Conservation (phyloP, 345 rosid species). For the Erodium maritimum region DNA sequence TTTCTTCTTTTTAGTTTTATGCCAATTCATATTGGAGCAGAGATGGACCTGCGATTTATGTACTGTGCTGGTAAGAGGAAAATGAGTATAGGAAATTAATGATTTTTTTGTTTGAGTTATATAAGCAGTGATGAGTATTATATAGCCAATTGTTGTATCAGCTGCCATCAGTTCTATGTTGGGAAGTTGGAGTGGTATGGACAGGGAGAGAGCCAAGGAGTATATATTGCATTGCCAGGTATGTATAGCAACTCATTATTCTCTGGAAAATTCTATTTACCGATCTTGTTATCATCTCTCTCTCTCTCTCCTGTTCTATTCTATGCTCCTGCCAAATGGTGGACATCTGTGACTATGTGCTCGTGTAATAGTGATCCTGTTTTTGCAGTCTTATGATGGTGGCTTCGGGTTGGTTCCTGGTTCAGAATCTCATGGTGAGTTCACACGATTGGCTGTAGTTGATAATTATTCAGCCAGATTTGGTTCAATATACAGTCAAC, state of each 20-base stretch:
- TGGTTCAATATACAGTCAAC: background rate
- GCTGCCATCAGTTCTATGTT: constrained; percentile 80
- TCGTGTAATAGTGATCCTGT: constrained; percentile 7
- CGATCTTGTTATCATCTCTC: too few species aligned
- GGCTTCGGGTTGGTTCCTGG: constrained; percentile 94
- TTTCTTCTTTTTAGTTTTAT: constrained; percentile 49
- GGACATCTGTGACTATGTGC: constrained; percentile 5
- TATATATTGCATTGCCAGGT: constrained; percentile 84
- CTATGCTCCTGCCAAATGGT: too few species aligned
- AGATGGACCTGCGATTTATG: constrained; percentile 74
- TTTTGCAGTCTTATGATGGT: constrained; percentile 85
- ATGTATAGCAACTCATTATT: background rate
- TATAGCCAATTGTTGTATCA: constrained; percentile 32
- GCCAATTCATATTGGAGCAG: constrained; percentile 78
- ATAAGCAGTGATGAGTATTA: constrained; percentile 10
- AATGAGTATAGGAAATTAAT: constrained; percentile 5
- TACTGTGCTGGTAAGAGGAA: constrained; percentile 83
- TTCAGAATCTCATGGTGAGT: constrained; percentile 95
- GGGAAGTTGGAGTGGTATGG: constrained; percentile 84
- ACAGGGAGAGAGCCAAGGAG: constrained; percentile 58
- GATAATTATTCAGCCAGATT: background rate
- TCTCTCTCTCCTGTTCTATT: too few species aligned
- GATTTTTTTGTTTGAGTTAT: background rate
- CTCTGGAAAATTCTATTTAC: too few species aligned
- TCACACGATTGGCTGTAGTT: constrained; percentile 2